Conservation (phyloP, 805 yeast genomes). For the Metschnikowia koreensis region DNA sequence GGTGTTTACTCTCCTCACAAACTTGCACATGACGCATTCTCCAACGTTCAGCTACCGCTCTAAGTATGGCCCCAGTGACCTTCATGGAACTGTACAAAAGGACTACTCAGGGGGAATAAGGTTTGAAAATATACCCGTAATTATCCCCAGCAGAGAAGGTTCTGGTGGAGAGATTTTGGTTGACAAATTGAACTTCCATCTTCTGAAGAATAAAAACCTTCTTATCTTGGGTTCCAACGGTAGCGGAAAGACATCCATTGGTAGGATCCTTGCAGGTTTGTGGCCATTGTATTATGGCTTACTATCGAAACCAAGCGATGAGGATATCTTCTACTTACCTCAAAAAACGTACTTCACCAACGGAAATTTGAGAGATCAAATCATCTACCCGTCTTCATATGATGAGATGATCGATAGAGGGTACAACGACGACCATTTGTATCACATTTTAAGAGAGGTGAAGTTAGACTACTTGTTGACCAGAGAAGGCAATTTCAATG, state of each 20-base stretch:
- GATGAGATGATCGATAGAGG: constrained; percentile 76
- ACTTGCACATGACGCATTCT: constrained; percentile 80
- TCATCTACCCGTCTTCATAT: constrained; percentile 81
- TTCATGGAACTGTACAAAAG: constrained; percentile 77
- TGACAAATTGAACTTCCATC: constrained; percentile 56
- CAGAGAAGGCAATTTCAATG: constrained; percentile 58
- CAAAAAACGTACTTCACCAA: constrained; percentile 81
- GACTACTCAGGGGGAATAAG: constrained; percentile 71
- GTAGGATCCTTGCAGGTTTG: constrained; percentile 78
- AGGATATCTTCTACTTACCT: constrained; percentile 74
- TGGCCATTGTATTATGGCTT: constrained; percentile 91
- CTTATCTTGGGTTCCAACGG: constrained; percentile 87
- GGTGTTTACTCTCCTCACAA: constrained; percentile 71
- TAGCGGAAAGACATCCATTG: constrained; percentile 83
- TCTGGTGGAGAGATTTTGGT: constrained; percentile 61
- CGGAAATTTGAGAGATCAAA: constrained; percentile 87
- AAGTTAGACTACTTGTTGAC: constrained; percentile 75
- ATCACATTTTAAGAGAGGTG: constrained; percentile 68
- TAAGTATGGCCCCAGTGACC: constrained; percentile 45
- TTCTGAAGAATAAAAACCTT: constrained; percentile 60
- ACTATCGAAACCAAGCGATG: constrained; percentile 69
- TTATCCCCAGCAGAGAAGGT: constrained; percentile 69
- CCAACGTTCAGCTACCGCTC: constrained; percentile 51
- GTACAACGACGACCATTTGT: constrained; percentile 63
- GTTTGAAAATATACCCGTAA: constrained; percentile 77